Evolutionary conservation across 305 asterid genomes (phyloP).

Genomic region (Fraxinus floribunda): DNA sequence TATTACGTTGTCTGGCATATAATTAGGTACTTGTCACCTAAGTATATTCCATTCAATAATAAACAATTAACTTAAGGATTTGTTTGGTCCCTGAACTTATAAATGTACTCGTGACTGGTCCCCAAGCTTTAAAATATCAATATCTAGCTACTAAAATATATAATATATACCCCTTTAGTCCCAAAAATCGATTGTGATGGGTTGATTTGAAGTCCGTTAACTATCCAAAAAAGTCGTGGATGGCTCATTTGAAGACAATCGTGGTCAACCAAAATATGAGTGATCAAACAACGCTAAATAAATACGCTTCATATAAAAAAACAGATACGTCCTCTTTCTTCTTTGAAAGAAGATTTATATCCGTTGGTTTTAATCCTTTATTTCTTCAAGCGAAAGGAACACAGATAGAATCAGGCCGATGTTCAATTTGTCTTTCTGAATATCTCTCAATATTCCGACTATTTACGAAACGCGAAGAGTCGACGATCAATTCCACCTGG

Average conservation of each 20-base stretch:
- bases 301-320: no score
- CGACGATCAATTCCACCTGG: background rate
- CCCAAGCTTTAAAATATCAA: background rate
- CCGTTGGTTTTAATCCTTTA: no score
- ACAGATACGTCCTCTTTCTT: fast-evolving
- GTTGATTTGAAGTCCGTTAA: no score
- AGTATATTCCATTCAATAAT: background rate
- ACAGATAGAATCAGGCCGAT: background rate
- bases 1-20: background rate
- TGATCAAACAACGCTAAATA: background rate
- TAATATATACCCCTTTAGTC: background rate
- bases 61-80: background rate
- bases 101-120: background rate
- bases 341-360: background rate
- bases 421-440: no score
- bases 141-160: background rate
- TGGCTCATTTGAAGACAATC: background rate
- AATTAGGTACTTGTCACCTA: background rate
- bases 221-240: background rate
- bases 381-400: background rate
- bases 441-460: background rate
- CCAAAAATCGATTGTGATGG: background rate
- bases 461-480: background rate
- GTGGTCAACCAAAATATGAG: background rate
- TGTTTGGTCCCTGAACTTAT: background rate